Conservation (phyloP, 2,329 filamentous ascomycete species). For the Fusarium cicatricum region DNA sequence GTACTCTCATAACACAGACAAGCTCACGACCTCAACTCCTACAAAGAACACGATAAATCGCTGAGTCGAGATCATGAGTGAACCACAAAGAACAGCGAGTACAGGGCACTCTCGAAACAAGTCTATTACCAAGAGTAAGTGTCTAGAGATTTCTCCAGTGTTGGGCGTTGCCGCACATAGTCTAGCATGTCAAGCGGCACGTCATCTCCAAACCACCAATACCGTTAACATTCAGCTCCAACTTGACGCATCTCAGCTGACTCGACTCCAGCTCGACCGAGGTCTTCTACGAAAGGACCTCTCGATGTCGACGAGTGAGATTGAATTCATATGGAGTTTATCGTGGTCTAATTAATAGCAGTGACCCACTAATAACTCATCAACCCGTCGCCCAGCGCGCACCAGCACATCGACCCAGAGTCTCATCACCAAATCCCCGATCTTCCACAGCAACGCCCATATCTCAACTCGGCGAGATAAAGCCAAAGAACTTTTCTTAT, state of each 20-base stretch:
- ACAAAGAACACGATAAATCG: constrained; percentile 16
- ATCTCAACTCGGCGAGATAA: constrained; percentile 43
- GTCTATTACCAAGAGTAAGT: constrained; percentile 50
- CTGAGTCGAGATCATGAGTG: constrained; percentile 40
- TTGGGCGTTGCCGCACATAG: not conserved
- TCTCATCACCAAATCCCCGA: constrained; percentile 38
- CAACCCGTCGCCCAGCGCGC: constrained; percentile 39
- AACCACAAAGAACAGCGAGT: constrained; percentile 40
- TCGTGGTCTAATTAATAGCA: constrained; percentile 13
- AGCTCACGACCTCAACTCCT: constrained; percentile 15
- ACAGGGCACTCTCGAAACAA: constrained; percentile 50
- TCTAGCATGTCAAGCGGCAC: not conserved
- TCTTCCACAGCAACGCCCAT: constrained; percentile 41
- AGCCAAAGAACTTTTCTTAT: constrained; percentile 76
- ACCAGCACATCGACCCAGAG: constrained; percentile 32
- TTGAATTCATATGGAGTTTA: not conserved
- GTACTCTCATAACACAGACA: constrained; percentile 10
- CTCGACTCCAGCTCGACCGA: constrained; percentile 60
- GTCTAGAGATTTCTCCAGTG: not conserved
- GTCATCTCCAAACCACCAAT: not conserved
- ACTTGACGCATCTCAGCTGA: constrained; percentile 16
- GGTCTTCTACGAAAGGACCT: constrained; percentile 79
- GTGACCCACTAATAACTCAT: constrained; percentile 43
- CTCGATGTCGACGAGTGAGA: constrained; percentile 79
- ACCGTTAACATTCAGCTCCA: constrained; percentile 6